Evolutionary conservation across 2,329 filamentous ascomycete species (phyloP).

Genomic region (Alternaria sp.): DNA sequence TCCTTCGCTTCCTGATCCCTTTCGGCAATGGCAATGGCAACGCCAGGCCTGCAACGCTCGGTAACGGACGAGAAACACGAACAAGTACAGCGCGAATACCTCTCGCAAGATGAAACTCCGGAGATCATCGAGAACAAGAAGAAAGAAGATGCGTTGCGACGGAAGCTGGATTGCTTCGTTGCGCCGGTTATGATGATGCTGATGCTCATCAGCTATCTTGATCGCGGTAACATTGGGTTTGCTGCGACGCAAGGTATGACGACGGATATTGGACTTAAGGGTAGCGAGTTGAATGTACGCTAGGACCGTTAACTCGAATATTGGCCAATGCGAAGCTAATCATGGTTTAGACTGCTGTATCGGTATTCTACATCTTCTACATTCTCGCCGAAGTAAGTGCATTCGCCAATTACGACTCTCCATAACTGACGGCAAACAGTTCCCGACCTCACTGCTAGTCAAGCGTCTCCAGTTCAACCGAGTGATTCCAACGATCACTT

Average conservation of each 20-base stretch:
- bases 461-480: conserved; percentile 45
- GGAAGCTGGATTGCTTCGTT: conserved; percentile 42
- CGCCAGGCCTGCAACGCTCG: not conserved
- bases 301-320: too few species aligned
- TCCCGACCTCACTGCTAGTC: conserved; percentile 41
- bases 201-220: conserved; percentile 45
- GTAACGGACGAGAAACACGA: conserved; percentile 20
- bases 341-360: conserved; percentile 34
- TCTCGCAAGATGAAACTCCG: conserved; percentile 27
- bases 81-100: conserved; percentile 23
- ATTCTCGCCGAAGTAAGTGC: conserved; percentile 39
- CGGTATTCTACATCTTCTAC: conserved; percentile 46
- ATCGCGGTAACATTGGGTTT: conserved; percentile 45
- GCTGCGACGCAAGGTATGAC: conserved; percentile 46
- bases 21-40: not conserved
- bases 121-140: conserved; percentile 22
- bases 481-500: conserved; percentile 54
- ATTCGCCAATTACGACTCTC: accelerated
- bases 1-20: not conserved
- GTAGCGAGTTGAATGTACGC: conserved; percentile 33
- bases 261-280: conserved; percentile 33
- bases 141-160: conserved; percentile 35
- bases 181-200: conserved; percentile 47
- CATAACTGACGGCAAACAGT: conserved; percentile 7
- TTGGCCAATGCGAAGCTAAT: not conserved